Percentiles rank a stretch among this genome's conserved stretches.
Evolutionary conservation across 2,329 filamentous ascomycete species (phyloP).

Genomic region (Fusarium nygamai): DNA sequence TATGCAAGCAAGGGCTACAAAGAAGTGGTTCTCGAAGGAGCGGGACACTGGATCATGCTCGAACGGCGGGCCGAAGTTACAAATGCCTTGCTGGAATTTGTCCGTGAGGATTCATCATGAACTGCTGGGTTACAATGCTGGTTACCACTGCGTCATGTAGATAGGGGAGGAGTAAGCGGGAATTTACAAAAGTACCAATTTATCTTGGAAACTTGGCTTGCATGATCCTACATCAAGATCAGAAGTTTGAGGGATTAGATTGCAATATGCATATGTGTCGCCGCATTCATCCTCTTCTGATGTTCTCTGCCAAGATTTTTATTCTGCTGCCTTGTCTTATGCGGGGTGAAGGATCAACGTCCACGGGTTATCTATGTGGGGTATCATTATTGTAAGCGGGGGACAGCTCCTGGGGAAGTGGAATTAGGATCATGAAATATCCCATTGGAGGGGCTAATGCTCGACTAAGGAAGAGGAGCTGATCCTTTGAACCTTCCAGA

Average conservation of each 20-base stretch:
- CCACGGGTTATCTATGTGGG: neutral
- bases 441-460: neutral
- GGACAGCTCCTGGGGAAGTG: neutral
- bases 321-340: conserved; percentile 13
- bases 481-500: neutral
- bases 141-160: neutral
- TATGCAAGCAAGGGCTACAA: conserved; percentile 23
- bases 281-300: neutral
- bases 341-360: neutral
- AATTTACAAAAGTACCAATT: neutral
- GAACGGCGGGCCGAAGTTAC: conserved; percentile 25
- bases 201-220: neutral
- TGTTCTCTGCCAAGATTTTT: neutral
- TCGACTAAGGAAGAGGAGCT: neutral
- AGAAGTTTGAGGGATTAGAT: neutral
- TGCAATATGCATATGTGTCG: neutral
- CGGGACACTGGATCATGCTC: conserved; percentile 37
- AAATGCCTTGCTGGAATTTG: conserved; percentile 21
- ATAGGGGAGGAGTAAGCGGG: neutral
- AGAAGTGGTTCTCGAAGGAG: conserved; percentile 3
- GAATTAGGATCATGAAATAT: neutral
- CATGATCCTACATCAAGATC: neutral
- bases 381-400: neutral
- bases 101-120: neutral
- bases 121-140: neutral